Conservation (phyloP, 2,329 filamentous ascomycete genomes). For the Balansia obtecta region DNA sequence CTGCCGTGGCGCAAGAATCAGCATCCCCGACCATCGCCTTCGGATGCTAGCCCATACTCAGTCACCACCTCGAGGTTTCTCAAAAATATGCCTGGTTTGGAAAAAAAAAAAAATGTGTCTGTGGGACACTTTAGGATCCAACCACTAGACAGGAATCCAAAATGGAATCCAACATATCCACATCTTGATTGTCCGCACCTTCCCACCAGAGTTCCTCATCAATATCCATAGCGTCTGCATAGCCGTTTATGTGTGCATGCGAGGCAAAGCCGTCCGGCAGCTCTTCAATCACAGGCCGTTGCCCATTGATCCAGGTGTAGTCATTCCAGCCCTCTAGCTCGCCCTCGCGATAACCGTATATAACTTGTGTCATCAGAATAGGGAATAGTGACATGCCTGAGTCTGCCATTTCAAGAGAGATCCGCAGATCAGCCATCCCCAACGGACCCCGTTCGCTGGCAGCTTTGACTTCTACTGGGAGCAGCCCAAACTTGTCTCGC, state of each 20-base stretch:
- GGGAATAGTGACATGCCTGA: slow-evolving; percentile 68
- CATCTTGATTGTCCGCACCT: slow-evolving; percentile 40
- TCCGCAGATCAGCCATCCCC: slow-evolving; percentile 63
- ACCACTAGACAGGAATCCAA: slow-evolving; percentile 44
- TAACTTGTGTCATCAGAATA: slow-evolving; percentile 56
- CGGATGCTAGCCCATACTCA: background rate
- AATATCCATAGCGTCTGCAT: slow-evolving; percentile 45
- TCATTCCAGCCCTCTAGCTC: slow-evolving; percentile 58
- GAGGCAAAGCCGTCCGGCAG: slow-evolving; percentile 13
- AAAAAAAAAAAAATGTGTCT: too few relatives aligned
- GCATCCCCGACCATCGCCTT: background rate
- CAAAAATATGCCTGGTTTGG: background rate
- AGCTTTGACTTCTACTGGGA: slow-evolving; percentile 72
- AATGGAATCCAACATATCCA: slow-evolving; percentile 39
- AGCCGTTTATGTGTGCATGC: slow-evolving; percentile 33
- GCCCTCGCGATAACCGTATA: slow-evolving; percentile 61
- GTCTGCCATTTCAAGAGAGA: slow-evolving; percentile 66
- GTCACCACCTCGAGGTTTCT: background rate
- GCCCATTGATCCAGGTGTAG: slow-evolving; percentile 39
- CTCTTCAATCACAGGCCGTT: slow-evolving; percentile 17
- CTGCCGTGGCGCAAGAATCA: background rate
- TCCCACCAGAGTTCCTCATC: slow-evolving; percentile 51
- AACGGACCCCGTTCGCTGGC: slow-evolving; percentile 60
- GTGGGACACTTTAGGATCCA: slow-evolving; percentile 18
- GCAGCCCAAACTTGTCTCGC: slow-evolving; percentile 61